phyloP scores from a whole-genome alignment of 1,284 basidiomycete genomes.

The Ustanciosporium gigantosporum region DNA sequence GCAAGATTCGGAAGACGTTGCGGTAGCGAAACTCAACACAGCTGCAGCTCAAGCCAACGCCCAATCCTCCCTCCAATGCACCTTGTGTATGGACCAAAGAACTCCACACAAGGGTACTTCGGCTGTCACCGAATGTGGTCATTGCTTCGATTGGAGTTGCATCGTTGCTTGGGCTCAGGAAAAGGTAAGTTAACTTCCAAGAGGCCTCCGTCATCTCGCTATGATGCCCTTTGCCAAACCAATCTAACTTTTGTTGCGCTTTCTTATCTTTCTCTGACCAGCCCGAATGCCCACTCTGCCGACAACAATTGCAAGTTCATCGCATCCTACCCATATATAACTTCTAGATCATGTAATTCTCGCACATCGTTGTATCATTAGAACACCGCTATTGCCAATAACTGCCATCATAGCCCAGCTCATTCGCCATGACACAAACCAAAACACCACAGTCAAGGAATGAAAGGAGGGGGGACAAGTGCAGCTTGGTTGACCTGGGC shows the following conservation, averaged over 20 bases:
- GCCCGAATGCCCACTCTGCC: conserved; percentile 46
- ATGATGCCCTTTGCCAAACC: background rate
- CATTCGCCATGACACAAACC: too few species aligned
- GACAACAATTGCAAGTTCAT: conserved; percentile 25
- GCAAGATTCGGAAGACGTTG: background rate
- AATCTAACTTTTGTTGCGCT: background rate
- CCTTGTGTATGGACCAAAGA: conserved; percentile 59
- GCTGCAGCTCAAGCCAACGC: conserved; percentile 12
- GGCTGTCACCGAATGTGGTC: conserved; percentile 88
- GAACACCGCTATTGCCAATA: too few species aligned
- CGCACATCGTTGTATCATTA: too few species aligned
- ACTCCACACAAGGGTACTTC: conserved; percentile 63
- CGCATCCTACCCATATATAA: conserved; percentile 47
- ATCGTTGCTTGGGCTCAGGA: conserved; percentile 85
- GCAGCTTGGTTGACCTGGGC: too few species aligned
- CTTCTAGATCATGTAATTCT: too few species aligned
- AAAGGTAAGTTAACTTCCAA: too few species aligned
- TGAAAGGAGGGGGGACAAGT: background rate
- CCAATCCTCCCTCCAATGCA: conserved; percentile 52
- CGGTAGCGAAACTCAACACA: conserved; percentile 25
- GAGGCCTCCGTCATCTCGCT: too few species aligned
- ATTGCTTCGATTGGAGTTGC: conserved; percentile 91
- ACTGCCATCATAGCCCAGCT: too few species aligned
- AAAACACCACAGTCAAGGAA: background rate
- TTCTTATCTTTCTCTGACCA: background rate